A percentile compares a stretch with the other conserved stretches of the same genome.
These are phyloP conservation scores for Hypoxylon sp. DNA, from an alignment of 2,329 filamentous ascomycete species.

Conservation along the genomic window DNA sequence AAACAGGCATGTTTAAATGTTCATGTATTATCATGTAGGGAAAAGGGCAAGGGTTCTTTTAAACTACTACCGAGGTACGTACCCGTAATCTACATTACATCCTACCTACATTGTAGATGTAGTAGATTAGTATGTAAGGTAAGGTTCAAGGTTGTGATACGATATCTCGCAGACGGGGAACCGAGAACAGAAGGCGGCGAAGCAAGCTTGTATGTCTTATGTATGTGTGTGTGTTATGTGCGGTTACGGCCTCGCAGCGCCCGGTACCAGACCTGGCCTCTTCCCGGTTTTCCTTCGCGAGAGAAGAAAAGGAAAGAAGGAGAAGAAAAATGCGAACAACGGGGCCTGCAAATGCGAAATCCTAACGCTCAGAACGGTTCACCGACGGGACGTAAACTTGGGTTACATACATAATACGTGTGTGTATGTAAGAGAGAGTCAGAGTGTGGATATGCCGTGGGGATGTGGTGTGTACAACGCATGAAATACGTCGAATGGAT, in stretches of 20 bases:
- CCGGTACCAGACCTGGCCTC: conserved; percentile 15
- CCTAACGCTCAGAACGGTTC: conserved; percentile 19
- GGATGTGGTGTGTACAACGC: conserved; percentile 22
- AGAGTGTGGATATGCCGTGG: not conserved
- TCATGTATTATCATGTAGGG: not conserved
- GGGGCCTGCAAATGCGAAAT: conserved; percentile 13
- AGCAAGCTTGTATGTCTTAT: not conserved
- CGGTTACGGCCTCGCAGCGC: conserved; percentile 8
- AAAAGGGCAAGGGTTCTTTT: conserved; percentile 2
- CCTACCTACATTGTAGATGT: not conserved
- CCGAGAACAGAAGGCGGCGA: conserved; percentile 23
- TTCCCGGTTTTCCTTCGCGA: conserved; percentile 23
- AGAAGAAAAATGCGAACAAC: not conserved
- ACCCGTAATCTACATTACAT: not conserved
- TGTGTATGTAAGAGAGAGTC: not conserved
- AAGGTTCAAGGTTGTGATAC: conserved; percentile 20
- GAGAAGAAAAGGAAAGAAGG: not conserved
- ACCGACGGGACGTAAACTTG: conserved; percentile 28
- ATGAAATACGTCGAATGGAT: conserved; percentile 28
- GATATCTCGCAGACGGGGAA: conserved; percentile 26
- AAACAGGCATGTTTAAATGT: conserved; percentile 15
- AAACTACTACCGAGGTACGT: conserved; percentile 13
- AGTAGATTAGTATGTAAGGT: not conserved
- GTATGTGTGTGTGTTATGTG: conserved; percentile 6
- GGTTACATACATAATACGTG: conserved; percentile 36